Base-by-base conservation (phyloP, 2,329 filamentous ascomycete species). In the Trichoderma aggressivum region DNA sequence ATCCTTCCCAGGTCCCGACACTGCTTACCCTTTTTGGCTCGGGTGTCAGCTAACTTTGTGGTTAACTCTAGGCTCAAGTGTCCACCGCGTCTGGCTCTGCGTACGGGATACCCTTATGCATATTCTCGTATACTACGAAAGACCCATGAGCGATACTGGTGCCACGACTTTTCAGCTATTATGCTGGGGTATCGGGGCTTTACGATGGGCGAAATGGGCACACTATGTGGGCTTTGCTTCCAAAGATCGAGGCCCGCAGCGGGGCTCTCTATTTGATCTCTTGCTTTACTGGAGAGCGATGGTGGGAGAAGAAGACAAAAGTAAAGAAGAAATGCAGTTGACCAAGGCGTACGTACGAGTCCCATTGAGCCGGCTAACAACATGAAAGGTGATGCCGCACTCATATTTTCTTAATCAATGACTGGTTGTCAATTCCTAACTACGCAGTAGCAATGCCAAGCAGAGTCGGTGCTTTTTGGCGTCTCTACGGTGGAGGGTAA, bases 121-220 rank as follows among this genome's bases (percentile, higher is more conserved):
- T n/a, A 68, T 16, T 36, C 26, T 68, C 39, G 56, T 34, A 36
- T 36, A 36, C 21, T 28, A 60, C 55, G 16, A 32, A n/a, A n/a
- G 55, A n/a, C 56, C 56, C 55, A 53, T 68, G 56, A 26, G 18
- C n/a, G 28, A 36, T 34, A 34, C 26, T 59, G 56, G 65, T 53
- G 55, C 39, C 55, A 68, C 39, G 55, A 59, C 26, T 60, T 47
- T 68, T 68, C 65, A 68, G 55, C 55, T 68, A 39, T 24, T 24
- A 34, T 47, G 28, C 65, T 12, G 18, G 64, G 64, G 64, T 47
- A 34, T 68, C 55, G 64, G 64, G 26, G 24, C 36, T 47, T 24
- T 47, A 32, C 55, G 7, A 67, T 30, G 55, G 28, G 36, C 55
- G 50, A 67, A 55, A 67, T 59, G 21, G 43, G 65, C 56, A 60